These are phyloP conservation scores for Aureobasidium sp. DNA, from an alignment of 2,329 filamentous ascomycete species.

Conservation along the genomic window DNA sequence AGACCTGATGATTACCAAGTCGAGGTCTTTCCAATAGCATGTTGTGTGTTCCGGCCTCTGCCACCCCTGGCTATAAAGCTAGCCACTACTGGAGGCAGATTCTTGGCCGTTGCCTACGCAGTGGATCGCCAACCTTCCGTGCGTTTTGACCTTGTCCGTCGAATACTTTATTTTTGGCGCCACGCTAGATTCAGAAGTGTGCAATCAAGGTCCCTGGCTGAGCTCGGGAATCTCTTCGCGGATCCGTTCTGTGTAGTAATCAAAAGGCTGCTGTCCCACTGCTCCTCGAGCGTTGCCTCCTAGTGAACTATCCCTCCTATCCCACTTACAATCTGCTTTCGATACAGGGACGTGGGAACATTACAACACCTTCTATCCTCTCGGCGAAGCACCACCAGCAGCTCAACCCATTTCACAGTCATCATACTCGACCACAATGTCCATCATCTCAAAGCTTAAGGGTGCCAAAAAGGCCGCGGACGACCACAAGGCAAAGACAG, in stretches of 20 bases:
- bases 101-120: constrained; percentile 9
- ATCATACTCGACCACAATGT: constrained; percentile 22
- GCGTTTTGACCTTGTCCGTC: constrained; percentile 11
- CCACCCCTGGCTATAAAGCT: constrained; percentile 9
- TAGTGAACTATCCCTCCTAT: background rate
- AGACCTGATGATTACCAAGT: background rate
- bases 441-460: constrained; percentile 29
- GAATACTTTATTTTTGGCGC: constrained; percentile 13
- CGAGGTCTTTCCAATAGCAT: background rate
- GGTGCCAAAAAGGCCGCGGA: constrained; percentile 26
- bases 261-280: constrained; percentile 14
- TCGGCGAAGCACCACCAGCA: background rate
- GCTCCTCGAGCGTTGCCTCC: background rate
- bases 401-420: background rate
- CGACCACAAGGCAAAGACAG: constrained; percentile 22
- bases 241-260: constrained; percentile 3
- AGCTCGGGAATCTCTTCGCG: background rate
- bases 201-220: constrained; percentile 1
- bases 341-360: background rate
- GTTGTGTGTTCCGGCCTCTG: background rate
- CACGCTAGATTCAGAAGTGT: constrained; percentile 13
- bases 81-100: background rate
- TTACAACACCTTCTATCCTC: background rate
- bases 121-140: constrained; percentile 1
- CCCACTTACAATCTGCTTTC: background rate